Base-by-base conservation (phyloP, 768 basidiomycete genomes). In the Xerocomus brunneocitrinus region DNA sequence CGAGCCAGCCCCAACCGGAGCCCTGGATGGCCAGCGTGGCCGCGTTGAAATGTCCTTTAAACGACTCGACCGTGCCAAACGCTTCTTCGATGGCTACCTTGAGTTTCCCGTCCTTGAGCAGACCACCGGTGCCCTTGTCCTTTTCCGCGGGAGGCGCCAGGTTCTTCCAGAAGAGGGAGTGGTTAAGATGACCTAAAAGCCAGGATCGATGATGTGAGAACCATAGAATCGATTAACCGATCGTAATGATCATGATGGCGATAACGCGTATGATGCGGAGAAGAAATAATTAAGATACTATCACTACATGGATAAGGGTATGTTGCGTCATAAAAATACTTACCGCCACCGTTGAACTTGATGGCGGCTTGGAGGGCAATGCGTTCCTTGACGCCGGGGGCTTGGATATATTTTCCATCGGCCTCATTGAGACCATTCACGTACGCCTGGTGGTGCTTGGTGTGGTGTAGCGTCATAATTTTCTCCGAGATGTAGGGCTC, bases 161-260 rank as follows among this genome's bases (percentile, higher is more conserved):
- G 78, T 94, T 95, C 75, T 82, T 87, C 95, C 95, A 97, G 81
- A 98, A 98, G 54, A 95, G 83, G 49, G 92, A 89, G 76, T 93
- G 91, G 75, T 94, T 93, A 79, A 94, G 89, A 74, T 91, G 93
- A 9, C 89, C 86, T 59, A 22, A 36, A 43, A 38, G 55, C 58
- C n/a, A 19, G 35, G 42, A 44, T 16, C 19, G 22, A 32, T 40
- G 32, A 6, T 46, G 12, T 19, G 27, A 19, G 9, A 19, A 45
- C 19, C 22, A 9, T 12, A n/a, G 5, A 22, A 34, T n/a, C 25
- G 16, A 6, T 22, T 16, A n/a, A 52, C 40, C 8, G 27, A 53
- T 50, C 24, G 30, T 8, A 55, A 64, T 6, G 55, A 64, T 60
- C 32, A 35, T 42, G 53, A 56, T 44, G 35, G 47, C 44, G 58